Evolutionary conservation across 352 stramenopile genomes (phyloP).

Genomic region (Phytophthora capsici): DNA sequence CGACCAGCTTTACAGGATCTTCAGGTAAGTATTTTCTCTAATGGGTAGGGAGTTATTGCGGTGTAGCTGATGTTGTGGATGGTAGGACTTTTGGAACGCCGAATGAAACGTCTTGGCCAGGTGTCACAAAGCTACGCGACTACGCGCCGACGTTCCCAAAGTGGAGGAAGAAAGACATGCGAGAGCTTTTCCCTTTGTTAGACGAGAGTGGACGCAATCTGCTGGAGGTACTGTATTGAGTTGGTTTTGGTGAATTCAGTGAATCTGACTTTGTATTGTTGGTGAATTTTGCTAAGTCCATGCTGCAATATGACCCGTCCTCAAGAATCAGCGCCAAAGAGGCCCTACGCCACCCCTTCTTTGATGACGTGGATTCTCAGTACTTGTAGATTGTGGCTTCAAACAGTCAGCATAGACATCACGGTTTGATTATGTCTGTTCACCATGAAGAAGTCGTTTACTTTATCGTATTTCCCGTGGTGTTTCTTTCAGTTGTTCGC

Average conservation of each 20-base stretch:
- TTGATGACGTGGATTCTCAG: slow-evolving; percentile 80
- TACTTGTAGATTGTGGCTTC: slow-evolving; percentile 54
- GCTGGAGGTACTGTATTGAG: slow-evolving; percentile 47
- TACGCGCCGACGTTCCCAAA: slow-evolving; percentile 96
- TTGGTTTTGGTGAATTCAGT: background rate
- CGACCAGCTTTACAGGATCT: slow-evolving; percentile 90
- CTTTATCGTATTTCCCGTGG: slow-evolving; percentile 25
- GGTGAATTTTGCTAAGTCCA: slow-evolving; percentile 41
- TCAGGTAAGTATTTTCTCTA: slow-evolving; percentile 48
- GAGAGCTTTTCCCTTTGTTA: slow-evolving; percentile 66
- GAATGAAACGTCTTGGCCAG: slow-evolving; percentile 95
- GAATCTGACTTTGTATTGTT: slow-evolving; percentile 2
- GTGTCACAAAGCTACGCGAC: slow-evolving; percentile 96
- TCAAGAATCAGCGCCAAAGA: slow-evolving; percentile 83
- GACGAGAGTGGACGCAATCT: slow-evolving; percentile 65
- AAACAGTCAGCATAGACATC: background rate
- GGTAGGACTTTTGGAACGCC: slow-evolving; percentile 94
- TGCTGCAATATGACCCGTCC: slow-evolving; percentile 79
- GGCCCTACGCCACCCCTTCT: slow-evolving; percentile 84
- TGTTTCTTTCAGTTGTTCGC: background rate
- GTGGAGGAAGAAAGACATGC: slow-evolving; percentile 92
- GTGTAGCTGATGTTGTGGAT: slow-evolving; percentile 2
- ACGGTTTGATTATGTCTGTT: slow-evolving; percentile 9
- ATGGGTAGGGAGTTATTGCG: background rate
- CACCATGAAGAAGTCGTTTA: slow-evolving; percentile 30